These are phyloP conservation scores for Thinopyrum elongatum DNA, from an alignment of 176 grass and related monocot species.

Conservation along the genomic window DNA sequence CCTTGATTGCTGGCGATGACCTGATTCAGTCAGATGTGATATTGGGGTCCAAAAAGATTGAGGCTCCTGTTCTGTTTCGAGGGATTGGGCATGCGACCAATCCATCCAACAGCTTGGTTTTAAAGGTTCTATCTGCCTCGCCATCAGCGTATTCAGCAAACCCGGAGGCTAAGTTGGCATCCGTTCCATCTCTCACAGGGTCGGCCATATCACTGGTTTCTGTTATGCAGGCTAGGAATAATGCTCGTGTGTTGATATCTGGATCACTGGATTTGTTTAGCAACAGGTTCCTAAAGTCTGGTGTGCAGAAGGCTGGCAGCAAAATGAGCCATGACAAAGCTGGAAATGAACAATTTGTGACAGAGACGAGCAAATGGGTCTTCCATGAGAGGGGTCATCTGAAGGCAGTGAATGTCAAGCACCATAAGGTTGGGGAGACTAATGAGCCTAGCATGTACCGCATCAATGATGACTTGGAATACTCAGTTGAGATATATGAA, in stretches of 20 bases:
- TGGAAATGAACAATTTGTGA: constrained; percentile 93
- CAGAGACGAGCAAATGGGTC: constrained; percentile 97
- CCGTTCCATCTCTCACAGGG: constrained; percentile 77
- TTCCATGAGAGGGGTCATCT: constrained; percentile 98
- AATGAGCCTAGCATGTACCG: constrained; percentile 91
- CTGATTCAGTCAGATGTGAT: constrained; percentile 85
- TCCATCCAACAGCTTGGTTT: constrained; percentile 82
- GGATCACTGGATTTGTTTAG: constrained; percentile 92
- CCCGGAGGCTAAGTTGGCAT: constrained; percentile 63
- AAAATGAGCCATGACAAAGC: constrained; percentile 61
- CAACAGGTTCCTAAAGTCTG: constrained; percentile 89
- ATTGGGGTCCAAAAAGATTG: constrained; percentile 71
- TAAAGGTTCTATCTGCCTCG: constrained; percentile 87
- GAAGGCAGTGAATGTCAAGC: constrained; percentile 85
- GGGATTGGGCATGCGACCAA: constrained; percentile 79
- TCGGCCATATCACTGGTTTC: constrained; percentile 88
- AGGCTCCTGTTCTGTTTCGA: constrained; percentile 83
- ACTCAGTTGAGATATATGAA: constrained; percentile 97
- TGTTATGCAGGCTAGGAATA: constrained; percentile 97
- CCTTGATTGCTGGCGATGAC: constrained; percentile 71
- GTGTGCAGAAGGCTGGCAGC: constrained; percentile 79
- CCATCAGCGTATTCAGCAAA: constrained; percentile 93
- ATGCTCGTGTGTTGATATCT: constrained; percentile 82
- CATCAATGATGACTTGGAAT: constrained; percentile 99
- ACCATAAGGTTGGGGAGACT: constrained; percentile 85